Evolutionary conservation across 2,329 filamentous ascomycete species (phyloP).

Genomic region (Fusarium subglutinans): DNA sequence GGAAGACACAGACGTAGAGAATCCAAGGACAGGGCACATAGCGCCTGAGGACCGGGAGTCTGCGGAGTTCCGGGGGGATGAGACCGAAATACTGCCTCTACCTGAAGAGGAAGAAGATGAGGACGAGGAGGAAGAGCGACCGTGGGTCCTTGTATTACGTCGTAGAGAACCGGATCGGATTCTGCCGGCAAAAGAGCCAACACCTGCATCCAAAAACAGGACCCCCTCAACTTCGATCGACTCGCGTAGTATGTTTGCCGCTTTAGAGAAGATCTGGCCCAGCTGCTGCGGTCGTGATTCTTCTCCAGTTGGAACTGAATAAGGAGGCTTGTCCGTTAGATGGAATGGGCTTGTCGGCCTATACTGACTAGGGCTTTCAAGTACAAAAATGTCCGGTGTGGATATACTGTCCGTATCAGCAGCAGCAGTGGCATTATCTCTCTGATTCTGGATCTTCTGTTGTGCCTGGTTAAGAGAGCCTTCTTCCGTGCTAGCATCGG

Average conservation of each 20-base stretch:
- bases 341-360: background rate
- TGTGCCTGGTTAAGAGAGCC: constrained; percentile 16
- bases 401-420: background rate
- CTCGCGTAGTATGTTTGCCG: constrained; percentile 55
- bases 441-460: constrained; percentile 10
- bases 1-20: constrained; percentile 47
- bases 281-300: background rate
- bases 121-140: constrained; percentile 9
- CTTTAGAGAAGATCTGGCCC: constrained; percentile 52
- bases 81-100: background rate
- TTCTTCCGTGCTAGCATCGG: constrained; percentile 3
- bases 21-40: constrained; percentile 50
- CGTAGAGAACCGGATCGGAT: background rate
- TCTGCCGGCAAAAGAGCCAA: constrained; percentile 29
- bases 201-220: constrained; percentile 47
- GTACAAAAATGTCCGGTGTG: constrained; percentile 5
- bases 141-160: background rate
- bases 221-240: constrained; percentile 54
- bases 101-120: constrained; percentile 15
- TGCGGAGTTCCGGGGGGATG: constrained; percentile 28
- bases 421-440: background rate
- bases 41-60: constrained; percentile 32
- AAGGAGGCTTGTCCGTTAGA: background rate
- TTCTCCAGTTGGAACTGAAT: background rate
- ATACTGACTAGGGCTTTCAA: constrained; percentile 4